A percentile compares a stretch with the other conserved stretches of the same genome.
These are phyloP conservation scores for Ophiostoma sp. DNA, from an alignment of 2,329 filamentous ascomycete species.

Conservation along the genomic window DNA sequence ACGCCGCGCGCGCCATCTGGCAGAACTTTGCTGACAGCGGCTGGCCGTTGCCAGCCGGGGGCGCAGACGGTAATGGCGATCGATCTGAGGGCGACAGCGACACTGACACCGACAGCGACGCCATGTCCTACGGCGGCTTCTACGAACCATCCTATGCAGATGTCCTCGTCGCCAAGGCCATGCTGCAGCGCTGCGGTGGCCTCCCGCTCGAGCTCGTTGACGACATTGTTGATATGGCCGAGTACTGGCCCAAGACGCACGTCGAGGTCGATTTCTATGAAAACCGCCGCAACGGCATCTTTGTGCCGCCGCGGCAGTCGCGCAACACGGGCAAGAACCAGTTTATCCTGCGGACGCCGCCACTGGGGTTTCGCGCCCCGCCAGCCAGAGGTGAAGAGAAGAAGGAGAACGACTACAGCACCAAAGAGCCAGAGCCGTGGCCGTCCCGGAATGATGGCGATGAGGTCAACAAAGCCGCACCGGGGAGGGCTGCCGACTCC, in stretches of 20 bases:
- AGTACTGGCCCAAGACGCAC: constrained; percentile 61
- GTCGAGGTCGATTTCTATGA: constrained; percentile 36
- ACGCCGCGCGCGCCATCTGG: not conserved
- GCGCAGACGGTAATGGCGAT: not conserved
- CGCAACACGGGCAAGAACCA: constrained; percentile 40
- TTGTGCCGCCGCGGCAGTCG: not conserved
- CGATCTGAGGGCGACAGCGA: not conserved
- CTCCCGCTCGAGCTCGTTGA: constrained; percentile 59
- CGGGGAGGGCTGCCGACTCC: not conserved
- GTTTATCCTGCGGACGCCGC: constrained; percentile 46
- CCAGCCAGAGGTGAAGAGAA: not conserved
- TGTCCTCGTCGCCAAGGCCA: constrained; percentile 49
- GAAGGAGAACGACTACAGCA: not conserved
- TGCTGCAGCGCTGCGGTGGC: constrained; percentile 45
- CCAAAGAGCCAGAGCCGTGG: not conserved
- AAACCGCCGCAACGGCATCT: constrained; percentile 9
- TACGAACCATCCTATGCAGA: constrained; percentile 48
- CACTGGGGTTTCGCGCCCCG: constrained; percentile 41
- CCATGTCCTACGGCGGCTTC: not conserved
- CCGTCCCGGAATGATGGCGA: not conserved
- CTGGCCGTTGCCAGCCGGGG: not conserved
- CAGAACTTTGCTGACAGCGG: not conserved
- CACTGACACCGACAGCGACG: not conserved
- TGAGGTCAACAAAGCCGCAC: not conserved
- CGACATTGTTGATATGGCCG: constrained; percentile 57